Percentiles rank a stretch among this genome's conserved stretches.
Evolutionary conservation across 2,329 filamentous ascomycete species (phyloP).

Genomic region (Alternaria conjuncta): DNA sequence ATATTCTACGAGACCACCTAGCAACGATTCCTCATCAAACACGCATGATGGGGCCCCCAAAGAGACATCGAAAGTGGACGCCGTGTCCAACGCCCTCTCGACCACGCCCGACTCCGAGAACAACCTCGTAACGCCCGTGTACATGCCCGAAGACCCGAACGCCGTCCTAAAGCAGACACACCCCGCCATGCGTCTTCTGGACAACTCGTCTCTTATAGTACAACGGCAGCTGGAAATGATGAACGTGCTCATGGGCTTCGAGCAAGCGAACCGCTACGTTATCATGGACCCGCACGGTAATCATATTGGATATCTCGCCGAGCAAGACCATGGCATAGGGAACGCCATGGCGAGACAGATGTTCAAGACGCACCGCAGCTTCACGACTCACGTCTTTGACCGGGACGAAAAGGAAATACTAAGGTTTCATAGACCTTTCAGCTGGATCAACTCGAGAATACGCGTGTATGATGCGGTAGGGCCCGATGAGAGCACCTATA

Average conservation of each 20-base stretch:
- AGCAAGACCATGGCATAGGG: slow-evolving; percentile 66
- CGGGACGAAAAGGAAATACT: slow-evolving; percentile 65
- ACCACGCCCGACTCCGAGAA: slow-evolving; percentile 51
- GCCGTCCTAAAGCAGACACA: slow-evolving; percentile 64
- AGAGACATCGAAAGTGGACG: slow-evolving; percentile 45
- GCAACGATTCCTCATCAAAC: slow-evolving; percentile 8
- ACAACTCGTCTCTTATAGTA: slow-evolving; percentile 67
- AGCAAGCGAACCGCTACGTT: slow-evolving; percentile 70
- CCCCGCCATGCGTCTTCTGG: slow-evolving; percentile 63
- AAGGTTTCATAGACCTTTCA: slow-evolving; percentile 67
- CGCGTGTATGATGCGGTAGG: slow-evolving; percentile 46
- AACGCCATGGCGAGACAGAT: slow-evolving; percentile 64
- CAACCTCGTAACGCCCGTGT: slow-evolving; percentile 64
- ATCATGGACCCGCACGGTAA: slow-evolving; percentile 69
- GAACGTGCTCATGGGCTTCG: slow-evolving; percentile 70
- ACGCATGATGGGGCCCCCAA: slow-evolving; percentile 16
- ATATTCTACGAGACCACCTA: slow-evolving; percentile 18
- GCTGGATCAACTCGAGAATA: slow-evolving; percentile 66
- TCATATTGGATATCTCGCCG: slow-evolving; percentile 69
- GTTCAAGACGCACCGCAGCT: slow-evolving; percentile 67
- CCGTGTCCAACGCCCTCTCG: slow-evolving; percentile 55
- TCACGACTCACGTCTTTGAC: slow-evolving; percentile 71
- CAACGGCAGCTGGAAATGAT: slow-evolving; percentile 70
- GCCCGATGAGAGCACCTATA: slow-evolving; percentile 33
- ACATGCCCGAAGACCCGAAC: slow-evolving; percentile 67